phyloP scores from a whole-genome alignment of 2,329 filamentous ascomycete genomes.

The Didymella segeticola region DNA sequence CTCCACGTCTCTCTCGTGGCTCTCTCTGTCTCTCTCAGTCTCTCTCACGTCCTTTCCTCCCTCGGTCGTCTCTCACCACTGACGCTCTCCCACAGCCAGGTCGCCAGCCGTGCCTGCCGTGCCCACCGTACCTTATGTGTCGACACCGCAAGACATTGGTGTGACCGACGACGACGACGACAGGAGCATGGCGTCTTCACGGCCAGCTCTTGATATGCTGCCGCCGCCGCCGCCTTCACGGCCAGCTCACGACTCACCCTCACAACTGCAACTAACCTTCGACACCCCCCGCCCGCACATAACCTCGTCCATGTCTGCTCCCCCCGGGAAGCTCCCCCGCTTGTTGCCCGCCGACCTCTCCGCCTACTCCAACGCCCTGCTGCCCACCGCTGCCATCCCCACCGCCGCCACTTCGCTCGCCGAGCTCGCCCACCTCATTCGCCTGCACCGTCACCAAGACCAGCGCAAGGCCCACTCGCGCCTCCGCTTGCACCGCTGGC shows the following conservation, averaged over 20 bases:
- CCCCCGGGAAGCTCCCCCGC: conserved; percentile 55
- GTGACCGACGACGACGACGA: conserved; percentile 57
- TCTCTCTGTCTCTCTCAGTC: not conserved
- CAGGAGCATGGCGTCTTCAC: conserved; percentile 58
- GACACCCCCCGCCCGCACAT: conserved; percentile 41
- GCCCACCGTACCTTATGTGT: conserved; percentile 58
- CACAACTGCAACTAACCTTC: conserved; percentile 20
- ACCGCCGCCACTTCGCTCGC: conserved; percentile 73
- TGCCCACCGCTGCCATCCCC: conserved; percentile 61
- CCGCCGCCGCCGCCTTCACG: conserved; percentile 16
- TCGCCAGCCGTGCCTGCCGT: conserved; percentile 58
- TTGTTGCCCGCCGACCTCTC: conserved; percentile 71
- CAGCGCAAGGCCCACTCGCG: conserved; percentile 77
- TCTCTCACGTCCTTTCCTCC: not conserved
- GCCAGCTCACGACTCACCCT: conserved; percentile 3
- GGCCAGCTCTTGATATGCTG: conserved; percentile 62
- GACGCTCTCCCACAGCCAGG: conserved; percentile 53
- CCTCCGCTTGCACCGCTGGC: conserved; percentile 73
- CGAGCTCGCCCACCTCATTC: conserved; percentile 79
- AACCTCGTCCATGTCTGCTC: conserved; percentile 53
- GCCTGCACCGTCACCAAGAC: conserved; percentile 80
- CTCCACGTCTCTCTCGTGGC: too few relatives aligned
- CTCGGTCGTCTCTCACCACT: conserved; percentile 28
- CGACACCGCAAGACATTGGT: conserved; percentile 56
- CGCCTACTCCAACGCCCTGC: conserved; percentile 68